phyloP scores from a whole-genome alignment of 176 grass and related monocot genomes.

The Triticum timopheevii region DNA sequence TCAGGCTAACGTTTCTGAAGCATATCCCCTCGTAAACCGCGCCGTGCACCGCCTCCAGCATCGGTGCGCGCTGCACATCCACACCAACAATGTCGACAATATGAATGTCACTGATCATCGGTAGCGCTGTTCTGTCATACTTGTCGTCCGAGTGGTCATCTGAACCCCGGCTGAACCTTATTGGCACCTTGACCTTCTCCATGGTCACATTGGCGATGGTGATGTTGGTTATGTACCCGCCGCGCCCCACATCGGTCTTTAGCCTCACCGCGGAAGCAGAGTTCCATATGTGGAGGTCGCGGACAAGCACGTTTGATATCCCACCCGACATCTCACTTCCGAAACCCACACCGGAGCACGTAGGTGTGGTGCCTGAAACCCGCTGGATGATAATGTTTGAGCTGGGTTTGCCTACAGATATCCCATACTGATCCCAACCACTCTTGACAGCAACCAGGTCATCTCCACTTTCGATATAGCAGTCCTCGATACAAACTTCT shows the following conservation, averaged over 20 bases:
- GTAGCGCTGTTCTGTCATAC: slow-evolving; percentile 51
- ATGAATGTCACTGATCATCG: slow-evolving; percentile 49
- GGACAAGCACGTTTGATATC: slow-evolving; percentile 61
- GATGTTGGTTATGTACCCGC: slow-evolving; percentile 87
- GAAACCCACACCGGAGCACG: slow-evolving; percentile 84
- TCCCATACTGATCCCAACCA: slow-evolving; percentile 92
- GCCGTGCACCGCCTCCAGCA: slow-evolving; percentile 64
- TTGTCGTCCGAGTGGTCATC: slow-evolving; percentile 54
- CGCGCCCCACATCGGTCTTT: slow-evolving; percentile 66
- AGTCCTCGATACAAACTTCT: slow-evolving; percentile 83
- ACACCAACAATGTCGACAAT: slow-evolving; percentile 56
- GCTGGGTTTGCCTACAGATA: slow-evolving; percentile 61
- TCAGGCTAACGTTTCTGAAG: slow-evolving; percentile 73
- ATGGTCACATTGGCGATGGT: slow-evolving; percentile 61
- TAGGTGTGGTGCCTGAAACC: slow-evolving; percentile 81
- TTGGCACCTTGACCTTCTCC: slow-evolving; percentile 77
- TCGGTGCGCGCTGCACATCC: slow-evolving; percentile 40
- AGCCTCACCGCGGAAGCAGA: slow-evolving; percentile 65
- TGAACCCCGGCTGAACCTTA: slow-evolving; percentile 74
- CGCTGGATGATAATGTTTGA: slow-evolving; percentile 69
- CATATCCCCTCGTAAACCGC: slow-evolving; percentile 63
- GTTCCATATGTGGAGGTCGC: slow-evolving; percentile 66
- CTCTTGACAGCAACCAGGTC: slow-evolving; percentile 92
- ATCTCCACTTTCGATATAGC: slow-evolving; percentile 85
- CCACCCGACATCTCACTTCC: slow-evolving; percentile 95